These are phyloP conservation scores for Rosellinia necatrix DNA, from an alignment of 2,329 filamentous ascomycete genomes.

Conservation along the genomic window DNA sequence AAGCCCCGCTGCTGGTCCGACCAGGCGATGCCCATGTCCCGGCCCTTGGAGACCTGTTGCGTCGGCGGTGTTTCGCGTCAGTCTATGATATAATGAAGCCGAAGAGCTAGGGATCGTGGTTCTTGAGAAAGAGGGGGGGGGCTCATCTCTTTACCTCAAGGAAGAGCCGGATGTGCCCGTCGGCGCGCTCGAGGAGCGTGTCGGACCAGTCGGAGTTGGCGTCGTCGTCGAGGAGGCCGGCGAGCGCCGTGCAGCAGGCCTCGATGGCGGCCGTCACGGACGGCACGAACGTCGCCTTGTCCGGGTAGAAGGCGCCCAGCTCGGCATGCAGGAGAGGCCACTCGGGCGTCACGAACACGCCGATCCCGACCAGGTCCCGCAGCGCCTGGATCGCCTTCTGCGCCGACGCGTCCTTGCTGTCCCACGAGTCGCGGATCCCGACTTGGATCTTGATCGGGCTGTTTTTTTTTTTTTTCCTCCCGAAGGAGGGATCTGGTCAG, in stretches of 20 bases:
- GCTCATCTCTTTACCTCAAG: slow-evolving; percentile 47
- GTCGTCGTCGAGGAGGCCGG: slow-evolving; percentile 48
- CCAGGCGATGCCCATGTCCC: slow-evolving; percentile 45
- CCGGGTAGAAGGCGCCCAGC: slow-evolving; percentile 38
- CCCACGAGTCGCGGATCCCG: slow-evolving; percentile 51
- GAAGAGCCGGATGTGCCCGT: slow-evolving; percentile 41
- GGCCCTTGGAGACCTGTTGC: slow-evolving; percentile 33
- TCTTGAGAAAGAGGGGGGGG: too few species aligned
- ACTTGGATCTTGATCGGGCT: slow-evolving; percentile 51
- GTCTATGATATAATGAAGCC: too few species aligned
- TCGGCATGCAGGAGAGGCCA: slow-evolving; percentile 30
- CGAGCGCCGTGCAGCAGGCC: slow-evolving; percentile 46
- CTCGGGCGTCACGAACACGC: slow-evolving; percentile 27
- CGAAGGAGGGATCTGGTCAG: too few species aligned
- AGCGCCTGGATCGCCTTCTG: slow-evolving; percentile 42
- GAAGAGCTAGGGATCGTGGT: too few species aligned
- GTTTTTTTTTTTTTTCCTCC: too few species aligned
- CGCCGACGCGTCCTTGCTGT: slow-evolving; percentile 40
- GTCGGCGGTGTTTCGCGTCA: not conserved
- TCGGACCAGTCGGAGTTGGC: slow-evolving; percentile 49
- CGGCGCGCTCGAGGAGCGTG: slow-evolving; percentile 45
- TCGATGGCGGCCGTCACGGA: slow-evolving; percentile 45
- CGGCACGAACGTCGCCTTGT: slow-evolving; percentile 47
- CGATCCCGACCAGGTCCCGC: slow-evolving; percentile 45
- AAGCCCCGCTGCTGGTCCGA: slow-evolving; percentile 45